Percentiles rank a stretch among this genome's conserved stretches.
Conservation (phyloP, 2,329 filamentous ascomycete genomes). For the Colletotrichum incanum region DNA sequence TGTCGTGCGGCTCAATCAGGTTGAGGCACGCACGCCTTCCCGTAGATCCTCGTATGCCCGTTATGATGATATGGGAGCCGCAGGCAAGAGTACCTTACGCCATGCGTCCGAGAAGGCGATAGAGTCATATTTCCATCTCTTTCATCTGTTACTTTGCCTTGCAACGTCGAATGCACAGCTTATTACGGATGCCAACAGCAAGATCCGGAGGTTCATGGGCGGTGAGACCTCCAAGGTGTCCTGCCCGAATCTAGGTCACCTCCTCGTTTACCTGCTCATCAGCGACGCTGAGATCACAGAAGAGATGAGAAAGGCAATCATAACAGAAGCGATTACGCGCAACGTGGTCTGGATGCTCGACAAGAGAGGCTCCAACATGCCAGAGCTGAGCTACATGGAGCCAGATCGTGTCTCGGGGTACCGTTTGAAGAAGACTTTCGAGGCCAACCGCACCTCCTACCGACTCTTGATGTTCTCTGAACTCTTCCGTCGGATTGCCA, state of each 20-base stretch:
- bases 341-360: constrained; percentile 69
- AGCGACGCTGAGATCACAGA: constrained; percentile 59
- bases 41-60: not conserved
- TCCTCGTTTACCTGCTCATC: constrained; percentile 64
- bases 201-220: constrained; percentile 55
- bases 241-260: constrained; percentile 64
- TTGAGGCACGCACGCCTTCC: constrained; percentile 3
- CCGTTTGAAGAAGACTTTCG: constrained; percentile 63
- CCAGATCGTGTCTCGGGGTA: constrained; percentile 58
- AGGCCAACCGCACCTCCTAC: constrained; percentile 63
- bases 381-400: constrained; percentile 65
- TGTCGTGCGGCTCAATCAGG: constrained; percentile 63
- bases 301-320: constrained; percentile 57
- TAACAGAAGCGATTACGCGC: constrained; percentile 64
- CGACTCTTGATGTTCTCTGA: constrained; percentile 68
- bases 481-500: constrained; percentile 62
- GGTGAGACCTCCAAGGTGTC: constrained; percentile 58
- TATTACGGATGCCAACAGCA: constrained; percentile 57
- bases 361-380: constrained; percentile 51
- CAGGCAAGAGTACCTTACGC: constrained; percentile 56
- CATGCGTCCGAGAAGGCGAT: constrained; percentile 69
- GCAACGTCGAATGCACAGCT: constrained; percentile 56
- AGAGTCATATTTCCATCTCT: constrained; percentile 67
- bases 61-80: not conserved
- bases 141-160: constrained; percentile 65